phyloP scores from a whole-genome alignment of 805 yeast species.

The Hanseniaspora meyeri region DNA sequence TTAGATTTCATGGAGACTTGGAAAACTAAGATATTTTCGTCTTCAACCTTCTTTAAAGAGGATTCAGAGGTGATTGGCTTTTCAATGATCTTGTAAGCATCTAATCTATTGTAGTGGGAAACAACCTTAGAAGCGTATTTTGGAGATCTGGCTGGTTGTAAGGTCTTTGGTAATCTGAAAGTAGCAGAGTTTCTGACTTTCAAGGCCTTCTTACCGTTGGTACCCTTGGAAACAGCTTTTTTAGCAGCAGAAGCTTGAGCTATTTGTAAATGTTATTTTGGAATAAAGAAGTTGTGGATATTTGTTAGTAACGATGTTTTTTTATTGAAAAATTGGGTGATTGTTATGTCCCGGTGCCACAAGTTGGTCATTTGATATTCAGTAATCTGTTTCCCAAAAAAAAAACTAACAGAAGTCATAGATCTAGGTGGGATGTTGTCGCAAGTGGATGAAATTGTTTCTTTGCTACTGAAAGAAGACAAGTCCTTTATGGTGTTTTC shows the following conservation, averaged over 20 bases:
- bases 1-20: conserved; percentile 93
- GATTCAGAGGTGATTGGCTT: conserved; percentile 96
- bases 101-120: conserved; percentile 95
- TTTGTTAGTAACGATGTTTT: conserved; percentile 19
- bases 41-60: conserved; percentile 99
- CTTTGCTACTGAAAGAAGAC: no score
- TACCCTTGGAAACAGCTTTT: conserved; percentile 97
- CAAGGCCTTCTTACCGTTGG: conserved; percentile 76
- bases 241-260: conserved; percentile 93
- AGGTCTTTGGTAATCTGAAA: conserved; percentile 96
- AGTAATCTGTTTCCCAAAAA: no score
- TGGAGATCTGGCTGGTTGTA: conserved; percentile 87
- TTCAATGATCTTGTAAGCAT: conserved; percentile 86
- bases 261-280: conserved; percentile 15
- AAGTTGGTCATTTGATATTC: neutral
- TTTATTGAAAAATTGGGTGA: no score
- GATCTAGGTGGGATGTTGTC: no score
- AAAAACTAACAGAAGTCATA: no score
- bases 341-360: neutral
- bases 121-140: conserved; percentile 90
- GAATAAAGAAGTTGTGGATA: neutral
- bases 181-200: conserved; percentile 92
- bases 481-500: no score
- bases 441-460: no score
- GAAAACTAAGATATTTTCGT: conserved; percentile 97